These are phyloP conservation scores for Thymus quinquecostatus DNA, from an alignment of 257 asterid species.

Conservation along the genomic window DNA sequence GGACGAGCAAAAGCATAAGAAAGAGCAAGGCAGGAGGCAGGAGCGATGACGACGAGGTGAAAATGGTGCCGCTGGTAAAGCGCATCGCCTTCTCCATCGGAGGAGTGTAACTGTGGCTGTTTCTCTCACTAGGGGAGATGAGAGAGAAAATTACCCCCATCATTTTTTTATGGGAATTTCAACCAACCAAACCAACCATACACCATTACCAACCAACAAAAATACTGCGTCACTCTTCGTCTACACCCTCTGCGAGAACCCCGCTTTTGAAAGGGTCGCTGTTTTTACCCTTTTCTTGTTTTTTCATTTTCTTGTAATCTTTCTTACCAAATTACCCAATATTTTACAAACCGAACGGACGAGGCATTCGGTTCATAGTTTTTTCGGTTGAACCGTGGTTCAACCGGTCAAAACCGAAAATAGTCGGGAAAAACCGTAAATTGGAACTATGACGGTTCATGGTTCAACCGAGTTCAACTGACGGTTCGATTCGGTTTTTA, in stretches of 20 bases:
- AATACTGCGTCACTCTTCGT: slow-evolving; percentile 35
- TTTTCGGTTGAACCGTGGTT: too few relatives aligned
- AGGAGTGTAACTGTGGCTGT: slow-evolving; percentile 38
- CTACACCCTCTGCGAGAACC: slow-evolving; percentile 47
- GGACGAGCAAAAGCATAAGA: slow-evolving; percentile 82
- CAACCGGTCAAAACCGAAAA: too few relatives aligned
- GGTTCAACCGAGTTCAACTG: too few relatives aligned
- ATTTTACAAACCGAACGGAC: too few relatives aligned
- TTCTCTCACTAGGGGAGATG: slow-evolving; percentile 46
- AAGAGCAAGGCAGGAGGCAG: slow-evolving; percentile 40
- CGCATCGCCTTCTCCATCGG: slow-evolving; percentile 73
- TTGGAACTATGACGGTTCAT: too few relatives aligned
- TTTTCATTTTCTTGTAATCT: neutral
- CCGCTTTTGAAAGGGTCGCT: slow-evolving; percentile 55
- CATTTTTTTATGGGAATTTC: slow-evolving; percentile 27
- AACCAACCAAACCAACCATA: slow-evolving; percentile 49
- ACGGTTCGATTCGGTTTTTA: too few relatives aligned
- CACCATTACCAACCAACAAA: slow-evolving; percentile 6
- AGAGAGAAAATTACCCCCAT: slow-evolving; percentile 45
- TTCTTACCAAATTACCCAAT: too few relatives aligned
- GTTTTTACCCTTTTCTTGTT: neutral
- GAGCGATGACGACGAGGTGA: slow-evolving; percentile 39
- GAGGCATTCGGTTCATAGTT: too few relatives aligned
- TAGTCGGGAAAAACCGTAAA: too few relatives aligned
- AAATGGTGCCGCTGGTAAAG: slow-evolving; percentile 42